These are phyloP conservation scores for Poterioochromonas sp. DNA, from an alignment of 352 stramenopile genomes.

Conservation along the genomic window DNA sequence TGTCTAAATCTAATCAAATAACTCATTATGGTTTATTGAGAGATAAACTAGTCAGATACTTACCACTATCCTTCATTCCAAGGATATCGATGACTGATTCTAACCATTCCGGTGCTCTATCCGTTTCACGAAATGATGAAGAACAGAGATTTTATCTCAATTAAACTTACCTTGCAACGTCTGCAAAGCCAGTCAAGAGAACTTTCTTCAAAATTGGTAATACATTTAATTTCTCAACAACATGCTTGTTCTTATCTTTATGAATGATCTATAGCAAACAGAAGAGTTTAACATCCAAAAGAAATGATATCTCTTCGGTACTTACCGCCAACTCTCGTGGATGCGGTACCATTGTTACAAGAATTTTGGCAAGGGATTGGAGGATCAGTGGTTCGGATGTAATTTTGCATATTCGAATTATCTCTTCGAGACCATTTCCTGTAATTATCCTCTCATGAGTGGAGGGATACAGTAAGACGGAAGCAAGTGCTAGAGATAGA, in stretches of 20 bases:
- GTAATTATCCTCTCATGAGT: conserved; percentile 2
- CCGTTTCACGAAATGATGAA: too few species aligned
- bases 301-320: background rate
- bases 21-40: too few species aligned
- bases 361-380: background rate
- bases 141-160: too few species aligned
- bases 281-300: background rate
- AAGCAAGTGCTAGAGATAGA: background rate
- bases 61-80: background rate
- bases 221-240: background rate
- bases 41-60: too few species aligned
- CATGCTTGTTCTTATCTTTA: background rate
- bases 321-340: background rate
- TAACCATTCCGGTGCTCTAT: conserved; percentile 1
- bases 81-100: background rate
- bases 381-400: background rate
- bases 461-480: background rate
- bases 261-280: background rate
- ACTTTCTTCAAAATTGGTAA: background rate
- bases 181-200: background rate
- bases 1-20: background rate
- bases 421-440: background rate
- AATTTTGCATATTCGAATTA: background rate
- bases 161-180: too few species aligned
- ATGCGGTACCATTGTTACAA: background rate